Percentiles rank a stretch among this genome's conserved stretches.
Evolutionary conservation across 345 rosid species (phyloP).

Genomic region (Cardamine resedifolia): DNA sequence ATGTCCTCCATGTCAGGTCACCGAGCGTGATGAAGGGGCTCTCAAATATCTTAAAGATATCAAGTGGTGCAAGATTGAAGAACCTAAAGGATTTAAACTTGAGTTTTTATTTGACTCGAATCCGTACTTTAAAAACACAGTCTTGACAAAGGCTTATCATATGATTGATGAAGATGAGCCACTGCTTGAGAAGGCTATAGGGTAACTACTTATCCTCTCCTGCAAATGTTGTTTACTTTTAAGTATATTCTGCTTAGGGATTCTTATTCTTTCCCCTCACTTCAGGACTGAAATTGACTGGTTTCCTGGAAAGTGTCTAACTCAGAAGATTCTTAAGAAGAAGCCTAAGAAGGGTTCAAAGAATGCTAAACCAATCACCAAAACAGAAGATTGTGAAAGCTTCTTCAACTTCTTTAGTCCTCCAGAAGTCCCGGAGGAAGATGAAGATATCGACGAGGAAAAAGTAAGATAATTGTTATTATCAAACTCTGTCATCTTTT

Average conservation of each 20-base stretch:
- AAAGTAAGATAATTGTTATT: slow-evolving; percentile 41
- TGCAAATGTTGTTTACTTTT: neutral
- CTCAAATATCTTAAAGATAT: slow-evolving; percentile 77
- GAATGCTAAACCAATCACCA: slow-evolving; percentile 69
- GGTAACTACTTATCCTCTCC: slow-evolving; percentile 47
- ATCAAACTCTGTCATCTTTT: neutral
- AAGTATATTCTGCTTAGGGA: neutral
- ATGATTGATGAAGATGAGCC: slow-evolving; percentile 97
- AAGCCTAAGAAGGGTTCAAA: slow-evolving; percentile 89
- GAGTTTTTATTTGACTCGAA: slow-evolving; percentile 79
- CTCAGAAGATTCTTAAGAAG: slow-evolving; percentile 84
- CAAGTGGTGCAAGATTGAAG: slow-evolving; percentile 69
- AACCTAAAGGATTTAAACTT: slow-evolving; percentile 91
- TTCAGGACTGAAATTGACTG: slow-evolving; percentile 85
- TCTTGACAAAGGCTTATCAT: slow-evolving; percentile 84
- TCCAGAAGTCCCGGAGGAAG: slow-evolving; percentile 88
- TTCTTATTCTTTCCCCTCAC: slow-evolving; percentile 12
- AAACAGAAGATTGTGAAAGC: slow-evolving; percentile 79
- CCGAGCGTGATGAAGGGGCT: slow-evolving; percentile 88
- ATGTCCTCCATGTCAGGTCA: slow-evolving; percentile 45
- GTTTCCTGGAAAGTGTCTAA: slow-evolving; percentile 86
- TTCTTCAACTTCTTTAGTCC: slow-evolving; percentile 91
- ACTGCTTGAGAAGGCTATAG: slow-evolving; percentile 81
- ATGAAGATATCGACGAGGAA: slow-evolving; percentile 82
- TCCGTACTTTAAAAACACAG: slow-evolving; percentile 71